Conservation (phyloP, 495 filamentous ascomycete species). For the Aspergillus sclerotiicarbonarius region DNA sequence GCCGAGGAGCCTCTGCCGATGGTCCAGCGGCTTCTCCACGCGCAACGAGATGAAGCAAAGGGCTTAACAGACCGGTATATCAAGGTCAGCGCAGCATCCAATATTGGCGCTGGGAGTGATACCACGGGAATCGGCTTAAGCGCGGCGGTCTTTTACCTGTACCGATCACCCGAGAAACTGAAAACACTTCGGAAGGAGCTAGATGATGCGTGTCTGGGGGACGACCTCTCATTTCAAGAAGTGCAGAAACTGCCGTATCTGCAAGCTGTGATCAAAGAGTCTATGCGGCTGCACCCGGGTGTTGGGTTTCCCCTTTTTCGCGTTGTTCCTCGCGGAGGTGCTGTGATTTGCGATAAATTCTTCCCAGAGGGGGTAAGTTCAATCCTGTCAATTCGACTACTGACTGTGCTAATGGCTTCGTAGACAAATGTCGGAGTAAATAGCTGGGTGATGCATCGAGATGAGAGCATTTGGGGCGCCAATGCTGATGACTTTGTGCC, state of each 20-base stretch:
- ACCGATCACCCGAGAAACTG: conserved; percentile 50
- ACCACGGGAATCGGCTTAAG: conserved; percentile 60
- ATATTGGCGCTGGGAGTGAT: conserved; percentile 42
- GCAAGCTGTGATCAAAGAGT: conserved; percentile 9
- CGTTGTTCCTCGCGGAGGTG: neutral
- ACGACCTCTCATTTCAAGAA: conserved; percentile 43
- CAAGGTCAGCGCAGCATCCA: neutral
- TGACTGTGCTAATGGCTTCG: too few species aligned
- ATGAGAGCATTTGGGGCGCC: conserved; percentile 17
- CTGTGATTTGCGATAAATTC: neutral
- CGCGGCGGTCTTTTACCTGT: conserved; percentile 60
- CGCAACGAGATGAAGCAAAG: neutral
- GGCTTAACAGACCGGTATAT: neutral
- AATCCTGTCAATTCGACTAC: neutral
- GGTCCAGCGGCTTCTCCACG: neutral
- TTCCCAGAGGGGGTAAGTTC: neutral
- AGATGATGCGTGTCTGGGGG: conserved; percentile 41
- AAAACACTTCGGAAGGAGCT: conserved; percentile 50
- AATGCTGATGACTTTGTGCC: conserved; percentile 21
- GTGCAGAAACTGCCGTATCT: conserved; percentile 10
- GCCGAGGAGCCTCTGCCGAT: neutral
- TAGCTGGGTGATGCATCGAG: conserved; percentile 20
- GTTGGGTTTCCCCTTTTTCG: conserved; percentile 3
- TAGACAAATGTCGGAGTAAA: conserved; percentile 34
- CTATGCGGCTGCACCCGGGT: conserved; percentile 7